Conservation (phyloP, 176 grass and related monocot species). For the Avena sativa region DNA sequence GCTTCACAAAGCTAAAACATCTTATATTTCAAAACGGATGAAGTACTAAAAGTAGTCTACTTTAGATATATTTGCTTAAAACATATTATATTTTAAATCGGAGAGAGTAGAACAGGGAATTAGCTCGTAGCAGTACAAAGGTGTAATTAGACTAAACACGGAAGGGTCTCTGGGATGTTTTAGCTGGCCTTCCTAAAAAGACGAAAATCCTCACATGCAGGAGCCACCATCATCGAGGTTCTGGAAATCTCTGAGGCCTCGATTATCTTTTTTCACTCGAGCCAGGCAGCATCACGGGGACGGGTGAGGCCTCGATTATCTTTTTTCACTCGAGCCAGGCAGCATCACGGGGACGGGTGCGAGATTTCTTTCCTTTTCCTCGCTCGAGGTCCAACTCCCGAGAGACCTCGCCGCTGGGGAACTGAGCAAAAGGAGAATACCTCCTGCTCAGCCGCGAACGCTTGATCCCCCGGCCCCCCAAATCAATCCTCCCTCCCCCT, state of each 20-base stretch:
- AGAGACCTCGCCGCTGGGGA: conserved; percentile 33
- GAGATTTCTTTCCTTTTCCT: conserved; percentile 14
- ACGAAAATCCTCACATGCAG: conserved; percentile 21
- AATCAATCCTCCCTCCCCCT: neutral
- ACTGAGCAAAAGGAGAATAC: conserved; percentile 12
- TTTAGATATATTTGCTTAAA: too few species aligned
- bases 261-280: neutral
- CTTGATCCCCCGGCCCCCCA: neutral
- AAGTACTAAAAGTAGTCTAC: too few species aligned
- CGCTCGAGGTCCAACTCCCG: neutral
- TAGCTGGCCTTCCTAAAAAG: neutral
- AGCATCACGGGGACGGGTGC: neutral
- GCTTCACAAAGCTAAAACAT: too few species aligned
- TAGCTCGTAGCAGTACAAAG: too few species aligned
- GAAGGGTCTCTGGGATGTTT: too few species aligned
- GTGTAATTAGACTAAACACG: too few species aligned
- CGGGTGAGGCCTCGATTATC: neutral
- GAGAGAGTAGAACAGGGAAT: too few species aligned
- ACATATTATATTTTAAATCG: too few species aligned
- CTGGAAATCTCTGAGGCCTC: neutral
- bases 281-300: neutral
- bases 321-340: neutral
- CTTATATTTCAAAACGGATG: too few species aligned
- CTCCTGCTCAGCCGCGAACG: neutral
- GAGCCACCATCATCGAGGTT: conserved; percentile 19